Percentiles rank a stretch among this genome's conserved stretches.
phyloP scores from a whole-genome alignment of 2,329 filamentous ascomycete genomes.

The Epichloe amarillans region DNA sequence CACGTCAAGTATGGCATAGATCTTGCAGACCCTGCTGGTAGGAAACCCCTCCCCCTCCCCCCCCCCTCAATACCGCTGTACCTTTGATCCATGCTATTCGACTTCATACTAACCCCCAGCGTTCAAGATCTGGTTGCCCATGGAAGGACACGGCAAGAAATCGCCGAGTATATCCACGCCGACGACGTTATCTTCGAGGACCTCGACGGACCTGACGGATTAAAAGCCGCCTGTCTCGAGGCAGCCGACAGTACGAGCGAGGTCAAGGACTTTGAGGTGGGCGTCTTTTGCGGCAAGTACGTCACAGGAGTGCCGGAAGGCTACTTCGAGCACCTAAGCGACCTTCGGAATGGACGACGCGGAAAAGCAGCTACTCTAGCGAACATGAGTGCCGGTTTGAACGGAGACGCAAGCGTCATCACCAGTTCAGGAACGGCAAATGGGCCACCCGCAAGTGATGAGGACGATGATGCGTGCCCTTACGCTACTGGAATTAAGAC shows the following conservation, averaged over 20 bases:
- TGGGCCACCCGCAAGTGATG: neutral
- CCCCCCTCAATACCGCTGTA: neutral
- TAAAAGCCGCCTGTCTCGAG: slow-evolving; percentile 67
- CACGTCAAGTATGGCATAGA: slow-evolving; percentile 30
- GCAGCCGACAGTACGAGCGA: slow-evolving; percentile 40
- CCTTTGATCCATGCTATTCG: slow-evolving; percentile 1
- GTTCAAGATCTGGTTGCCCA: slow-evolving; percentile 27
- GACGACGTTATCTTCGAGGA: slow-evolving; percentile 22
- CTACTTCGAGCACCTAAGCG: slow-evolving; percentile 73
- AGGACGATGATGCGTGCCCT: neutral
- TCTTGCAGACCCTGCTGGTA: slow-evolving; percentile 23
- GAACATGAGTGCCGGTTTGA: neutral
- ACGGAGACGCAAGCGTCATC: neutral
- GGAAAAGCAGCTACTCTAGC: neutral
- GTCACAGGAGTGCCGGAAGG: slow-evolving; percentile 63
- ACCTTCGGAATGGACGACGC: slow-evolving; percentile 51
- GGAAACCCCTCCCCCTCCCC: neutral
- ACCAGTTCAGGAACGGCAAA: neutral
- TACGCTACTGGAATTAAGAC: neutral
- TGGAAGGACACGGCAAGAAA: slow-evolving; percentile 24
- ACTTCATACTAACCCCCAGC: neutral
- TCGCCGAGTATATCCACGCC: slow-evolving; percentile 13
- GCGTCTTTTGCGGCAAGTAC: slow-evolving; percentile 84
- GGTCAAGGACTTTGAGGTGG: slow-evolving; percentile 64
- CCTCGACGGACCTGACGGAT: slow-evolving; percentile 44